These are phyloP conservation scores for Blastobotrys capitulatus DNA, from an alignment of 1,139 yeast species.

Conservation along the genomic window DNA sequence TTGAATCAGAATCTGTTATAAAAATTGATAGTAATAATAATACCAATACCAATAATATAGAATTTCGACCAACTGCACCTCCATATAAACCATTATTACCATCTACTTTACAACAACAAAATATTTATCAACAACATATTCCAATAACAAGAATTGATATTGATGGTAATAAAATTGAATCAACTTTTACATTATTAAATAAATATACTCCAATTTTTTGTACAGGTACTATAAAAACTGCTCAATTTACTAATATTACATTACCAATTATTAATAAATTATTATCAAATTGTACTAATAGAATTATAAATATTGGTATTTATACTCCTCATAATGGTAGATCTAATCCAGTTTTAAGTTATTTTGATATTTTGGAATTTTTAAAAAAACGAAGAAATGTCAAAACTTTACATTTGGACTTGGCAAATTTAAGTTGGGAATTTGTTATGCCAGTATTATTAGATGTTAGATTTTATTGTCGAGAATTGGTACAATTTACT, in stretches of 20 bases:
- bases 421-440: background rate
- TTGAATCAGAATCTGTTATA: background rate
- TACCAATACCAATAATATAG: too few relatives aligned
- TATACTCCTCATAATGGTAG: background rate
- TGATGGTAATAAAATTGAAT: background rate
- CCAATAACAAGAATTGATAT: background rate
- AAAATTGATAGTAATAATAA: background rate
- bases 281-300: background rate
- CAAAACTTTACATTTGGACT: slow-evolving; percentile 1
- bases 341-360: background rate
- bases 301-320: background rate
- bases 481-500: background rate
- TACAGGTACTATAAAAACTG: background rate
- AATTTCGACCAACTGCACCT: slow-evolving; percentile 6
- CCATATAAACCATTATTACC: background rate
- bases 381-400: background rate
- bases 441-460: background rate
- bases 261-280: background rate
- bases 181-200: background rate
- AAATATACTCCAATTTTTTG: background rate
- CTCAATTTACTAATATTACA: background rate
- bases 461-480: background rate
- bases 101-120: background rate
- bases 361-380: background rate
- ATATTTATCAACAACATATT: background rate